Percentiles rank a stretch among this genome's conserved stretches.
Conservation (phyloP, 441 rosid genomes). For the Omphalea diandra region DNA sequence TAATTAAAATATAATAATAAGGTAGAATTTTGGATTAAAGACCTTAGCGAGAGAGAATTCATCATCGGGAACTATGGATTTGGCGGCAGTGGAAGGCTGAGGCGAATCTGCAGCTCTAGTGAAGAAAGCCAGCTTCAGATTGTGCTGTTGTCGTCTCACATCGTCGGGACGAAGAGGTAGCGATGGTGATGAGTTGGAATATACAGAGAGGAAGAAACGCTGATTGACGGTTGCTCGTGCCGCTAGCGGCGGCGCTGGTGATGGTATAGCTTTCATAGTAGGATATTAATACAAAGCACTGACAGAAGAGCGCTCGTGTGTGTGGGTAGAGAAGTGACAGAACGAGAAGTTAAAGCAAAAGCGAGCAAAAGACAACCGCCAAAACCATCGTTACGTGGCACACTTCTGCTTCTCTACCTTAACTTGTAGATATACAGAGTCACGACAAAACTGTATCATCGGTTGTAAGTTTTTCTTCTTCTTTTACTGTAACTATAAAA, state of each 20-base stretch:
- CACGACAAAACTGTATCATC: too few species aligned
- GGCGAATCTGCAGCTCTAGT: constrained; percentile 76
- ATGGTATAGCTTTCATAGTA: constrained; percentile 39
- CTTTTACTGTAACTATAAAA: too few species aligned
- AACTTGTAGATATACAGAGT: too few species aligned
- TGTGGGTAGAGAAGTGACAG: constrained; percentile 21
- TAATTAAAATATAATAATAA: too few species aligned
- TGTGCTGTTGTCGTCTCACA: constrained; percentile 20
- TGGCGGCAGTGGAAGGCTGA: constrained; percentile 50
- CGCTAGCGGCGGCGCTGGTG: constrained; percentile 18
- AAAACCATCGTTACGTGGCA: constrained; percentile 27
- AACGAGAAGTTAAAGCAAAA: constrained; percentile 26
- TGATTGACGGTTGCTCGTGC: constrained; percentile 30
- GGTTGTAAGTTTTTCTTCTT: too few species aligned
- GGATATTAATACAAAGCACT: background rate
- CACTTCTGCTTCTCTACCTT: background rate
- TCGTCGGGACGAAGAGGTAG: constrained; percentile 19
- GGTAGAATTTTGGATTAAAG: background rate
- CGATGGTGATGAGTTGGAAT: constrained; percentile 18
- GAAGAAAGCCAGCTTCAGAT: constrained; percentile 32
- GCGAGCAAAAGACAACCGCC: constrained; percentile 27
- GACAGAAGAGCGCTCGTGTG: background rate
- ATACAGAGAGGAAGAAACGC: constrained; percentile 31
- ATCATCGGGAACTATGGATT: constrained; percentile 60
- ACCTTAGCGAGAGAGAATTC: constrained; percentile 90